Percentiles rank a stretch among this genome's conserved stretches.
Conservation (phyloP, 2,329 filamentous ascomycete genomes). For the Aspergillus hortae region DNA sequence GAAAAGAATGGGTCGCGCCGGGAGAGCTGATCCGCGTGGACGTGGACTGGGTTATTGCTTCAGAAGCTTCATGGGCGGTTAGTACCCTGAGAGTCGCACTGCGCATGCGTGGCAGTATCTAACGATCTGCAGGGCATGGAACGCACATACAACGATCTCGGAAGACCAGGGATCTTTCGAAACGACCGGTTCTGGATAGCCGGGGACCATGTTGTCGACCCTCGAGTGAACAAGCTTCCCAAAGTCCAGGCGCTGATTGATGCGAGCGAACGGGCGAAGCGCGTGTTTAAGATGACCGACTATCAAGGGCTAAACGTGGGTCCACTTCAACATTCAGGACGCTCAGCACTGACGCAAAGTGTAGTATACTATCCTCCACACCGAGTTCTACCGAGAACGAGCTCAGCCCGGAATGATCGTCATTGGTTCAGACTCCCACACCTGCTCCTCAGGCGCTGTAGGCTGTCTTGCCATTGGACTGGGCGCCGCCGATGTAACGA, state of each 20-base stretch:
- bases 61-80: slow-evolving; percentile 41
- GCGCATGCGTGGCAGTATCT: neutral
- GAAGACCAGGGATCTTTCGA: slow-evolving; percentile 44
- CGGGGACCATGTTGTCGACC: slow-evolving; percentile 49
- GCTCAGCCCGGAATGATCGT: slow-evolving; percentile 45
- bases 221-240: slow-evolving; percentile 37
- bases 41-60: slow-evolving; percentile 48
- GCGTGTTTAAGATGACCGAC: slow-evolving; percentile 45
- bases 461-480: slow-evolving; percentile 45
- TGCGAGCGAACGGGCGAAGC: slow-evolving; percentile 33
- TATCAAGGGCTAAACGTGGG: slow-evolving; percentile 37
- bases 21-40: slow-evolving; percentile 42
- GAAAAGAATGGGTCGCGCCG: slow-evolving; percentile 22
- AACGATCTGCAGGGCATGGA: slow-evolving; percentile 35
- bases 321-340: neutral
- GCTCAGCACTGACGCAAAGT: no score
- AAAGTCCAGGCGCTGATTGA: slow-evolving; percentile 36
- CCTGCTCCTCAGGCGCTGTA: slow-evolving; percentile 43
- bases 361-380: slow-evolving; percentile 45
- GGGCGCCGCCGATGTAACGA: slow-evolving; percentile 45
- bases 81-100: neutral
- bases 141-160: slow-evolving; percentile 38
- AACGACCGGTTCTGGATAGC: slow-evolving; percentile 52
- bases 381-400: slow-evolving; percentile 44
- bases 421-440: slow-evolving; percentile 47